A percentile compares a stretch with the other conserved stretches of the same genome.
These are phyloP conservation scores for Paraconiothyrium brasiliense DNA, from an alignment of 2,329 filamentous ascomycete genomes.

Conservation along the genomic window DNA sequence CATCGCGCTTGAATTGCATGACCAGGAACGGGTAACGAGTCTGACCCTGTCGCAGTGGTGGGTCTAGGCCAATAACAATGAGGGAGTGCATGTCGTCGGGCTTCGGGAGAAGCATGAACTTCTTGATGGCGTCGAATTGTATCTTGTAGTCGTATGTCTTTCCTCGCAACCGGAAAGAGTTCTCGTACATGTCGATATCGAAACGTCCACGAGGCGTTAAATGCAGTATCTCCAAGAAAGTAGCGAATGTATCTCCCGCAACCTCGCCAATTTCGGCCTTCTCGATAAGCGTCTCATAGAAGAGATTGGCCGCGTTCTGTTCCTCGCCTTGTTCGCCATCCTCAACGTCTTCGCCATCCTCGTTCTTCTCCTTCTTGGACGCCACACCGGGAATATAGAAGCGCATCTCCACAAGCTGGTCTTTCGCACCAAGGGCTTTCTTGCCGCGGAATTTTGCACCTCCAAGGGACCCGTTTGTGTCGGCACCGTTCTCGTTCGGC, in stretches of 20 bases:
- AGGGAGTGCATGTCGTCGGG: slow-evolving; percentile 97
- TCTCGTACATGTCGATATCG: slow-evolving; percentile 99
- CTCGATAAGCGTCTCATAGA: slow-evolving; percentile 97
- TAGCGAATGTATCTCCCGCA: slow-evolving; percentile 97
- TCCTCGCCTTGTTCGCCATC: slow-evolving; percentile 73
- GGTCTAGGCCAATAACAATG: slow-evolving; percentile 93
- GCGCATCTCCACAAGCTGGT: slow-evolving; percentile 97
- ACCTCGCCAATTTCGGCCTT: slow-evolving; percentile 99
- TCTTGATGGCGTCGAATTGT: slow-evolving; percentile 96
- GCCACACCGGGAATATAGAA: slow-evolving; percentile 95
- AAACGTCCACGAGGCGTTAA: slow-evolving; percentile 98
- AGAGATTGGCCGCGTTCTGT: slow-evolving; percentile 94
- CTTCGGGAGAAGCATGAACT: slow-evolving; percentile 98
- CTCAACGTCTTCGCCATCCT: slow-evolving; percentile 71
- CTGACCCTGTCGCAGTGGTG: slow-evolving; percentile 94
- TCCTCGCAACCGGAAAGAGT: slow-evolving; percentile 93
- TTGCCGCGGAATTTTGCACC: slow-evolving; percentile 80
- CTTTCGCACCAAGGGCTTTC: slow-evolving; percentile 86
- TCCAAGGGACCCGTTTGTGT: slow-evolving; percentile 76
- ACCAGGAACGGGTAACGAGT: slow-evolving; percentile 98
- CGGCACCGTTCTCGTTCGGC: slow-evolving; percentile 75
- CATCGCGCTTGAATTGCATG: slow-evolving; percentile 98
- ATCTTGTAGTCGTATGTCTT: slow-evolving; percentile 99
- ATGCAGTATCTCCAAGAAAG: slow-evolving; percentile 95
- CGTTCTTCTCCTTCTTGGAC: slow-evolving; percentile 73